Evolutionary conservation across 352 stramenopile species (phyloP).

Genomic region (Phytophthora citrophthora): DNA sequence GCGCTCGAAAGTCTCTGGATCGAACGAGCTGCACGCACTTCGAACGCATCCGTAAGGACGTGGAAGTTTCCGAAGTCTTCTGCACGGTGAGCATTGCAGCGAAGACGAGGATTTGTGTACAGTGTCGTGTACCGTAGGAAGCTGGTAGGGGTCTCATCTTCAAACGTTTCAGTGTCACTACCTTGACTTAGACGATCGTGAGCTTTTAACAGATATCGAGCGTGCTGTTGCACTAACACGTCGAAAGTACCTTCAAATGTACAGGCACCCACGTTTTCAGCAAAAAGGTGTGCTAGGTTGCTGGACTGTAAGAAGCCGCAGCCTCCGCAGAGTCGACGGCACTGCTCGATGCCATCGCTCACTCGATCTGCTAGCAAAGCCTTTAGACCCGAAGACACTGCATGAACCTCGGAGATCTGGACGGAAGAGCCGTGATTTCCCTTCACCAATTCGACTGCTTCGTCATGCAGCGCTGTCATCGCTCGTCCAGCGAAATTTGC

Average conservation of each 20-base stretch:
- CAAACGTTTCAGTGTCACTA: neutral
- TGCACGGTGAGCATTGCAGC: constrained; percentile 40
- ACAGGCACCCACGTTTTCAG: constrained; percentile 46
- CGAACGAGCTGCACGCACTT: constrained; percentile 43
- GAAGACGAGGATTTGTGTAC: constrained; percentile 35
- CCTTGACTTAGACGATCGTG: constrained; percentile 23
- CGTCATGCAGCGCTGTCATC: constrained; percentile 21
- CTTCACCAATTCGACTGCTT: constrained; percentile 13
- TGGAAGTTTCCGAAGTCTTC: constrained; percentile 48
- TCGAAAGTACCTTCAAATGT: constrained; percentile 70
- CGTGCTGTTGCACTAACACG: constrained; percentile 62
- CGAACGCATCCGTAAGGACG: constrained; percentile 47
- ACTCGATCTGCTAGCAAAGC: constrained; percentile 27
- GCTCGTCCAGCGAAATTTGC: constrained; percentile 27
- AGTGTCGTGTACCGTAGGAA: constrained; percentile 44
- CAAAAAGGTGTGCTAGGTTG: constrained; percentile 35
- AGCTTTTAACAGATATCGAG: constrained; percentile 52
- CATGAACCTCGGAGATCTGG: constrained; percentile 29
- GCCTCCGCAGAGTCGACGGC: constrained; percentile 29
- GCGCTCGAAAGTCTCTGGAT: constrained; percentile 39
- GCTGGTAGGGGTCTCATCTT: constrained; percentile 30
- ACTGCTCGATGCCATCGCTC: constrained; percentile 37
- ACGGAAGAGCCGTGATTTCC: constrained; percentile 1
- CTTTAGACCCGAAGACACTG: constrained; percentile 30
- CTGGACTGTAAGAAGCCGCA: constrained; percentile 26